Evolutionary conservation across 441 rosid genomes (phyloP), one percentile per base, ranked within the genome.

Genomic region (Bocquillonia castaneifolia): DNA sequence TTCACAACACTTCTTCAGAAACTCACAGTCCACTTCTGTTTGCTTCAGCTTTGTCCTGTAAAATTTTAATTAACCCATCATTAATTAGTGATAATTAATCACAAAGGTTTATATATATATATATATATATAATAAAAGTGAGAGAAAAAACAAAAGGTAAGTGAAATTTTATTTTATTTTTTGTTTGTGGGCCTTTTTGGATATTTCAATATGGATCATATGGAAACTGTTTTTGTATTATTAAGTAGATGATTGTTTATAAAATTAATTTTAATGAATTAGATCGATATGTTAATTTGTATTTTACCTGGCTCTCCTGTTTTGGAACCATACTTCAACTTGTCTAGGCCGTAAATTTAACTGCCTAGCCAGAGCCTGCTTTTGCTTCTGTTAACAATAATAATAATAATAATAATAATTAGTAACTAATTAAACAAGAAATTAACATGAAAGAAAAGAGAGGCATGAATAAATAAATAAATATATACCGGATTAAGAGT

Each of bases 271-370:
- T 51, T 40, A 13, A 17, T 17, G 10, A 23, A 0, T 0, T 8
- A 9, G 82, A 67, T 82, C 76, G 85, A 2, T 14, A 39, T n/a
- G 58, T 51, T 58, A 8, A 42, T 5, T 15, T 83, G 75, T 62
- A 14, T 15, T 81, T 74, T 65, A 93, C 98, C 97, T 89, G 57
- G 98, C 98, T 81, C 98, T 79, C 70, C 98, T 80, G 84, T 93
- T 93, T 67, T 93, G 98, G 81, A 93, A 93, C 98, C 98, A 93
- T n/a, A 93, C 98, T 80, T 93, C 98, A 45, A 93, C 95, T 70
- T 93, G 98, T 73, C 98, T 83, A 0, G 96, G 85, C 60, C 88
- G 79, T 57, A 93, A 77, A 29, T 92, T 89, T 59, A 93, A 81
- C 78, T 93, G 92, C 83, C 86, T 88, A 22, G 97, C 96, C 80